These are phyloP conservation scores for Umbelopsis sp. DNA, from an alignment of 371 early-diverging fungal genomes.

Conservation along the genomic window DNA sequence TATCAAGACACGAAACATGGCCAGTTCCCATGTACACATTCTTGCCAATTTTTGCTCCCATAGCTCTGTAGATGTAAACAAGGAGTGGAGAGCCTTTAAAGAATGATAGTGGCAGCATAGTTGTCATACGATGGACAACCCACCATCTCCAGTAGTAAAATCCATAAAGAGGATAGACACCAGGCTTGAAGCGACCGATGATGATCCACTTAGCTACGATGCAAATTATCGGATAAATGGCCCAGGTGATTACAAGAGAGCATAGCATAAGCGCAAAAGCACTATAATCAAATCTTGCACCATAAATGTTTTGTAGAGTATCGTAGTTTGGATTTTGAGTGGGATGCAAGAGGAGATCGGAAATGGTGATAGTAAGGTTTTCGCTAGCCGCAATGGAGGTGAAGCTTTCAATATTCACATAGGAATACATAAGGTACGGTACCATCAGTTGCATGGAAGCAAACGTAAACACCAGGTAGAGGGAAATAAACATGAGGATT, in stretches of 20 bases:
- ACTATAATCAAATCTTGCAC: slow-evolving; percentile 4
- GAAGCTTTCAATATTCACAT: slow-evolving; percentile 5
- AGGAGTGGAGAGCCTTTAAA: slow-evolving; percentile 2
- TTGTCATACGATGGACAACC: slow-evolving; percentile 1
- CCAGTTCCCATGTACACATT: slow-evolving; percentile 7
- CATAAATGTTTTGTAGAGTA: background rate
- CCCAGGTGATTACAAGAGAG: background rate
- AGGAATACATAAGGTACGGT: background rate
- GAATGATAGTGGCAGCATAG: background rate
- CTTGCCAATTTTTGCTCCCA: slow-evolving; percentile 10
- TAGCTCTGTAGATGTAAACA: background rate
- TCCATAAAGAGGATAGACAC: slow-evolving; percentile 3
- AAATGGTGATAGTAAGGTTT: background rate
- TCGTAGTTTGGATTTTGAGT: background rate
- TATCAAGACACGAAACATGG: slow-evolving; percentile 13
- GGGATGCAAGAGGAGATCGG: background rate
- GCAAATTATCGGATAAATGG: background rate
- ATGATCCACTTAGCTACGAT: slow-evolving; percentile 2
- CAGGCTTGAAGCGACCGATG: slow-evolving; percentile 2
- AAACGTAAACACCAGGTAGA: background rate
- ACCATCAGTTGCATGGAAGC: background rate
- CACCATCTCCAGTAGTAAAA: slow-evolving; percentile 17
- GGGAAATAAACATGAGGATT: background rate
- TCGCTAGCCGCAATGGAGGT: background rate
- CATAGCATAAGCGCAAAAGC: background rate